A percentile compares a stretch with the other conserved stretches of the same genome.
Conservation (phyloP, 129 eudicot species). For the Flaveria ramosissima region DNA sequence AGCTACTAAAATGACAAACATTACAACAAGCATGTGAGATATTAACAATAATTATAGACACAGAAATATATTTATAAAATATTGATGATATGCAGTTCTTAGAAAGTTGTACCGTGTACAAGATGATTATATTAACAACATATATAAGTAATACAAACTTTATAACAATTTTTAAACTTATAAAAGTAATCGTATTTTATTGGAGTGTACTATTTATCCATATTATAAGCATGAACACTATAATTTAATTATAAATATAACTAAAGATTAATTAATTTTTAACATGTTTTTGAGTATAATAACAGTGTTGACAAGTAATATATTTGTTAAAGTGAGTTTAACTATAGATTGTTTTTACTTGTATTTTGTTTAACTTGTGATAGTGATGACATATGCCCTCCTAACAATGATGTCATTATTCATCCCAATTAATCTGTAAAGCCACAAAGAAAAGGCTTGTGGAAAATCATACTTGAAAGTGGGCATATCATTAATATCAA, state of each 20-base stretch:
- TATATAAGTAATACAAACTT: background rate
- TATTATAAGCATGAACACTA: background rate
- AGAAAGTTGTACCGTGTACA: background rate
- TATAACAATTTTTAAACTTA: no score
- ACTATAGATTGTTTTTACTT: no score
- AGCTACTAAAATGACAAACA: background rate
- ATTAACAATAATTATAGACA: background rate
- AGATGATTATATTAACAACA: background rate
- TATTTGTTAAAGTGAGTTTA: background rate
- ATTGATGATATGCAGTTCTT: background rate
- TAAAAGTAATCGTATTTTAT: background rate
- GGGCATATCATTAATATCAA: constrained; percentile 38
- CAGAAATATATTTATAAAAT: background rate
- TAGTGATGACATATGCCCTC: constrained; percentile 21
- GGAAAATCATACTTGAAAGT: constrained; percentile 38
- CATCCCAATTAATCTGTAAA: constrained; percentile 26
- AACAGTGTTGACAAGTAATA: background rate
- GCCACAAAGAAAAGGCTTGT: constrained; percentile 26
- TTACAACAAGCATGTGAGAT: background rate
- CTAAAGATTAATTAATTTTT: background rate
- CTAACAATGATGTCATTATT: constrained; percentile 29
- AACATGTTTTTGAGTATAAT: background rate
- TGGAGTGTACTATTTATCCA: no score
- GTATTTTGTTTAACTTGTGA: constrained; percentile 1
- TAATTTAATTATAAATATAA: background rate